These are phyloP conservation scores for Rhynchospora tenuis DNA, from an alignment of 176 grass and related monocot species.

Conservation along the genomic window DNA sequence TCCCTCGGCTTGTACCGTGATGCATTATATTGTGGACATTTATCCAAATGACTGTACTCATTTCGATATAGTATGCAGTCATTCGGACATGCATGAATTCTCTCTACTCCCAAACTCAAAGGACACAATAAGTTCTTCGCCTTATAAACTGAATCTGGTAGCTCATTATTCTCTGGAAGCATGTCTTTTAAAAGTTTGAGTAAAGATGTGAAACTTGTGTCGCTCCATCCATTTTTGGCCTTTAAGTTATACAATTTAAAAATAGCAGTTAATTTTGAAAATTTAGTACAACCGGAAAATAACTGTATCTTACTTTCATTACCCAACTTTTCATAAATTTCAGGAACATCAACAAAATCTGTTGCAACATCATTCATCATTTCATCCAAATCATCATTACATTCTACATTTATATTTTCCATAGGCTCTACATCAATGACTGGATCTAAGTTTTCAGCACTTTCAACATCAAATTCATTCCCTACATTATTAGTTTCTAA, in stretches of 20 bases:
- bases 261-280: neutral
- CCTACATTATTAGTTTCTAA: neutral
- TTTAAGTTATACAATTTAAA: neutral
- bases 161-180: neutral
- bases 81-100: slow-evolving; percentile 24
- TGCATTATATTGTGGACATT: neutral
- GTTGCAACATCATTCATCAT: neutral
- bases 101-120: neutral
- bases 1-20: neutral
- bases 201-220: neutral
- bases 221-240: neutral
- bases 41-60: neutral
- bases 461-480: too few relatives aligned
- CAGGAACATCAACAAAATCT: neutral
- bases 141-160: slow-evolving; percentile 20
- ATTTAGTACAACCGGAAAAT: neutral
- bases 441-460: too few relatives aligned
- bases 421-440: neutral
- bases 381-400: neutral
- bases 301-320: neutral
- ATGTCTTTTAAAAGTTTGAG: neutral
- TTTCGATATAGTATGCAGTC: slow-evolving; percentile 17
- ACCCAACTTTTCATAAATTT: neutral
- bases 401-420: neutral
- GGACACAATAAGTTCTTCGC: slow-evolving; percentile 13